These are phyloP conservation scores for Mycena latifolia DNA, from an alignment of 768 basidiomycete genomes.

Conservation along the genomic window DNA sequence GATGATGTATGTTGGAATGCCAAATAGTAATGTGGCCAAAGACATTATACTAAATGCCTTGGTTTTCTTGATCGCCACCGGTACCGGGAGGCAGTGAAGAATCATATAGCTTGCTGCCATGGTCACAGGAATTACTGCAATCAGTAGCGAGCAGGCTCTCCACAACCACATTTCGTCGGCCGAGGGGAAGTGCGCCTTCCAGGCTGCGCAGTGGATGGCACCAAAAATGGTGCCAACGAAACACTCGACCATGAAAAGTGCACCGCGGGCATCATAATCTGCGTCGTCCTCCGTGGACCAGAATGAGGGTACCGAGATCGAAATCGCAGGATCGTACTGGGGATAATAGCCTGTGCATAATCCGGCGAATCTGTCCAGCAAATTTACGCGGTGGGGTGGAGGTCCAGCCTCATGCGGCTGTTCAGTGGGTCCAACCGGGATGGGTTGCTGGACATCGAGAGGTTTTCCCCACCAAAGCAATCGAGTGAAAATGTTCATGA, in stretches of 20 bases:
- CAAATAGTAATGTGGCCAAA: neutral
- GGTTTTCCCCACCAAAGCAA: constrained; percentile 56
- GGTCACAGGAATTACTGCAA: constrained; percentile 23
- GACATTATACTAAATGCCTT: too few relatives aligned
- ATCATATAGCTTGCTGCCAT: too few relatives aligned
- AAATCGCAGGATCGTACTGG: neutral
- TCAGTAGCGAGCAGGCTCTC: constrained; percentile 32
- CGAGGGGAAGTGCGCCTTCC: constrained; percentile 40
- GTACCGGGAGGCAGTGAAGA: too few relatives aligned
- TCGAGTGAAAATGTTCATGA: constrained; percentile 46
- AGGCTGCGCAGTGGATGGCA: constrained; percentile 42
- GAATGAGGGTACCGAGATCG: neutral
- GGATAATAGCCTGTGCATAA: neutral
- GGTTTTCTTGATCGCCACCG: too few relatives aligned
- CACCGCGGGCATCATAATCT: too few relatives aligned
- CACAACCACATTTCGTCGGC: constrained; percentile 35
- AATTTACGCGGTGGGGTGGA: too few relatives aligned
- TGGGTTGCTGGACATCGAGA: too few relatives aligned
- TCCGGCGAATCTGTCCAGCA: neutral
- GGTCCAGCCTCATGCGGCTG: neutral
- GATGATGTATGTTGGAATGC: neutral
- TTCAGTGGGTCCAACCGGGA: too few relatives aligned
- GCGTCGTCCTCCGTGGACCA: neutral
- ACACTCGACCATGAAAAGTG: neutral
- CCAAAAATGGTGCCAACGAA: constrained; percentile 40